These are phyloP conservation scores for Pelargonium exstipulatum DNA, from an alignment of 441 rosid genomes.

Conservation along the genomic window DNA sequence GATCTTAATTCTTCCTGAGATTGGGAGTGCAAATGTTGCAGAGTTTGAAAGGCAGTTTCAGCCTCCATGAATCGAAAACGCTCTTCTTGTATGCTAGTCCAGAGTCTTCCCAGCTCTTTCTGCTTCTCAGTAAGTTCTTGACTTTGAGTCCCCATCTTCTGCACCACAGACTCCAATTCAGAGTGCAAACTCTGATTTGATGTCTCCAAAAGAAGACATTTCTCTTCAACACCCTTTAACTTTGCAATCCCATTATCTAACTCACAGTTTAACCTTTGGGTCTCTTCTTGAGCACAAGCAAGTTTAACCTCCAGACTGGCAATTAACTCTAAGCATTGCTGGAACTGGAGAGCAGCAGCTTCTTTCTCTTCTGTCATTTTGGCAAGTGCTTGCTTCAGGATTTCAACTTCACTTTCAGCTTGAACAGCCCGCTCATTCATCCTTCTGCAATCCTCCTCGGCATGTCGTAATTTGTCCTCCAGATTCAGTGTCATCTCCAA, in stretches of 20 bases:
- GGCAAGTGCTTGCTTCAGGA: slow-evolving; percentile 48
- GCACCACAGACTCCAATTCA: slow-evolving; percentile 53
- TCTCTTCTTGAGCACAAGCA: slow-evolving; percentile 55
- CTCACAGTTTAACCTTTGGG: slow-evolving; percentile 57
- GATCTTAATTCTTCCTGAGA: slow-evolving; percentile 88
- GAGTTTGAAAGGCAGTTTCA: slow-evolving; percentile 92
- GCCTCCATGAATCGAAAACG: slow-evolving; percentile 76
- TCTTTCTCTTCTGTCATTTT: slow-evolving; percentile 69
- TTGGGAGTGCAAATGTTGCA: slow-evolving; percentile 85
- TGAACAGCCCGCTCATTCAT: slow-evolving; percentile 43
- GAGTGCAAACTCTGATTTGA: slow-evolving; percentile 66
- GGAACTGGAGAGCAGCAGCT: slow-evolving; percentile 58
- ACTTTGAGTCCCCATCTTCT: slow-evolving; percentile 58
- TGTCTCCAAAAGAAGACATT: slow-evolving; percentile 62
- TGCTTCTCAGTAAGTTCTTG: slow-evolving; percentile 81
- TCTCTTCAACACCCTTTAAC: slow-evolving; percentile 74
- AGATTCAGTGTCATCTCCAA: slow-evolving; percentile 50
- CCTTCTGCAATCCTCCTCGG: slow-evolving; percentile 52
- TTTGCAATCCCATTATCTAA: slow-evolving; percentile 57
- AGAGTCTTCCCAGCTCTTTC: slow-evolving; percentile 74
- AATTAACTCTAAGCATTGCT: slow-evolving; percentile 62
- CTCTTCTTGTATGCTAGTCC: slow-evolving; percentile 86
- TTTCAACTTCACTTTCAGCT: slow-evolving; percentile 64
- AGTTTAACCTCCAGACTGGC: slow-evolving; percentile 58
- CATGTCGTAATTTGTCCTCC: slow-evolving; percentile 52